Evolutionary conservation across 306 rosid species (phyloP), one percentile per base, ranked within the genome.

Genomic region (Inga oerstediana): DNA sequence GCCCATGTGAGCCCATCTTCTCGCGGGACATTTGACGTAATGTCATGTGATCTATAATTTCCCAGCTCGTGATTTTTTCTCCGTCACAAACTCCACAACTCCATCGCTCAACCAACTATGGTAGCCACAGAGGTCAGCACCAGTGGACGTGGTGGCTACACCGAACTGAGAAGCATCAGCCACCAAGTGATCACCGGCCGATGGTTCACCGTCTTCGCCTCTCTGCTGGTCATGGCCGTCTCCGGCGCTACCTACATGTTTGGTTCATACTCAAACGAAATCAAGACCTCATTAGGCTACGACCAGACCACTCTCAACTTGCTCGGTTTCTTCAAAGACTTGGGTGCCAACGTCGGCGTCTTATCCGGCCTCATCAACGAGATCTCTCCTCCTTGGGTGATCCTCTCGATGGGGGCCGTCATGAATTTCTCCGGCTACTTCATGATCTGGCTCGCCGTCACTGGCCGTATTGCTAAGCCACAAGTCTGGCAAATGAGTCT

Each of bases 371-470:
- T 93, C 4, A 73, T 91, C 87, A 90, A 90, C 73, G 94, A 93
- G 84, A 51, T 93, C 34, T 71, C 90, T 27, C 91, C 91, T 0
- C 87, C 97, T 0, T 90, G 93, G 96, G 90, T 87, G 8, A 84
- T 92, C 3, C 94, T 93, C 8, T 78, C 81, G 0, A 76, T 84
- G 17, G 97, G 98, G 0, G 89, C 89, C 8, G 54, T 76, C 61
- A 88, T 93, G 93, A 93, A 93, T 88, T 85, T 93, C 76, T 74
- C 78, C 43, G 98, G 97, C 72, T 93, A 93, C 89, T 87, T 88
- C 85, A 93, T 92, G 98, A 86, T 93, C 19, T 93, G 97, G 97
- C 88, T 93, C 0, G 90, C 97, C 1, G 93, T 93, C 52, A 87
- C 92, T 0, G 75, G 72, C 5, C 82, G 82, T 12, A 87, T 74